Evolutionary conservation across 1,284 basidiomycete species (phyloP), one percentile per base, ranked within the genome.

Genomic region (Rhodofomes roseus): DNA sequence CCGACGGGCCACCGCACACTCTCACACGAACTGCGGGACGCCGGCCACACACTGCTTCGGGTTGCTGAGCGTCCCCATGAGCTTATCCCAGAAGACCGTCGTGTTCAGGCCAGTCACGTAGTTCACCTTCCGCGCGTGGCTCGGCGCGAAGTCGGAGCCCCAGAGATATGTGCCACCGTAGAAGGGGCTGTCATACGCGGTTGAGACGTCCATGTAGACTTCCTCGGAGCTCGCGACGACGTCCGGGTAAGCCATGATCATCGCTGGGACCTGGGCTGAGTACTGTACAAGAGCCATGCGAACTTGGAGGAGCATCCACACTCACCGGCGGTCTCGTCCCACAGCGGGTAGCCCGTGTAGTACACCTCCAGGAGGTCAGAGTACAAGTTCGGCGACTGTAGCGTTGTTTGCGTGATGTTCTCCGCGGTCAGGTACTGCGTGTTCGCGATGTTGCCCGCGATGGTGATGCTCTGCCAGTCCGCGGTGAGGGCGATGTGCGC

Each of bases 161-260:
- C 50, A 52, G 50, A 52, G 50, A 31, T 37, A 52, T 3, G 50
- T 52, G 7, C 50, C 50, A 8, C 50, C 50, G 31, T 52, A 52
- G 50, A 52, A 52, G 3, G 50, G 50, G 50, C 50, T 52, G n/a
- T 52, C 50, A 31, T 52, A 52, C 22, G 50, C 50, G 4, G 50
- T 52, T n/a, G 50, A 52, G 31, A 52, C 50, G 50, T 52, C 50
- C 50, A 52, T 52, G n/a, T 52, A 52, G 50, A 52, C 50, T 25
- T 52, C 50, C 50, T 52, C 50, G 6, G 50, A 52, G 50, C n/a
- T 22, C 18, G 50, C 22, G 7, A 52, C 50, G 31, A 52, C 50
- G 22, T 52, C 50, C n/a, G 50, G 50, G 12, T 52, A 52, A 4
- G 50, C 50, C 50, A 52, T 52, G 18, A 52, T 52, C 50, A 52